Base-by-base conservation (phyloP, 2,329 filamentous ascomycete species). In the Graphiopsis chlorocephala region DNA sequence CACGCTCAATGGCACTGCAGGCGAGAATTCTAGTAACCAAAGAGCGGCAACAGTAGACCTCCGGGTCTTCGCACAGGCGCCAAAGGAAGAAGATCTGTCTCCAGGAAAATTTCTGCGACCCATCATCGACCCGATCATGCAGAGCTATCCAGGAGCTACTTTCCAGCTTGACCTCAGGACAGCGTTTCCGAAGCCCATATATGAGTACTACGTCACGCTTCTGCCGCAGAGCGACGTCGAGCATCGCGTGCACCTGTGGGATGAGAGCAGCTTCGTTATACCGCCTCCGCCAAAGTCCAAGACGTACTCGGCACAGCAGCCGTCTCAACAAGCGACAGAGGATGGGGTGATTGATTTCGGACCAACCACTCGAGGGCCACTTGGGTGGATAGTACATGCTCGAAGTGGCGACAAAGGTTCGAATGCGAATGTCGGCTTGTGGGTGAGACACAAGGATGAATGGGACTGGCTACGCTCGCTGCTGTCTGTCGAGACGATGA, bases 41-140 rank as follows among this genome's bases (percentile, higher is more conserved):
- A 77, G 80, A 63, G 78, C 76, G 0, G 82, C 82, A 0, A 85
- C 83, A 0, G 82, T 84, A 0, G 80, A 81, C 50, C 76, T 82
- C 53, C 73, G 81, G 8, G 70, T 81, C 25, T 77, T 83, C 26
- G 74, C 68, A 4, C 75, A 77, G 65, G 72, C 75, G 2, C 68
- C 65, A 10, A 59, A 67, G 10, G 71, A 71, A 31, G 64, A 68
- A 25, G 70, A 74, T 50, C 64, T 76, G 25, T 59, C 65, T 8
- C 68, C 73, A 1, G 68, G 65, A n/a, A 74, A 71, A 35, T 76
- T 76, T 68, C 66, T 71, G 20, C 68, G 68, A 4, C 84, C 47
- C 69, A 81, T 26, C 74, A 82, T 56, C 78, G 84, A 68, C 78
- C 71, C 33, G 81, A 87, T 74, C 29, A 76, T 76, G 74, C 62